Evolutionary conservation across 441 rosid species (phyloP).

Genomic region (Syzygium syzygioides): DNA sequence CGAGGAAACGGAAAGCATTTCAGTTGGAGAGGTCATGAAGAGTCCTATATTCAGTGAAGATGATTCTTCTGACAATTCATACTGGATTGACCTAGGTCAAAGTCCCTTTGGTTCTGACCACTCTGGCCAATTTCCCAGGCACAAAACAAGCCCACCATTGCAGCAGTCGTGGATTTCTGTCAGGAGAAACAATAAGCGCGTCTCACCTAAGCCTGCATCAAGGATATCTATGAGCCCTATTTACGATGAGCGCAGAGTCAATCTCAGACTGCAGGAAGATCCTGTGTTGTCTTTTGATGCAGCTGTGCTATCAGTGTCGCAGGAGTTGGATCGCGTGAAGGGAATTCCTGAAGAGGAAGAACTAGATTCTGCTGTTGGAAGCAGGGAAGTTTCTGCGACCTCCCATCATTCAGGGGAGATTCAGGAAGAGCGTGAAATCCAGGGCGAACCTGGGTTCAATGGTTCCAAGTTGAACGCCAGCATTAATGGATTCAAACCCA

Average conservation of each 20-base stretch:
- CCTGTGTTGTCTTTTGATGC: conserved; percentile 60
- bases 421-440: conserved; percentile 35
- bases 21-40: conserved; percentile 43
- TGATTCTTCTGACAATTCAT: conserved; percentile 38
- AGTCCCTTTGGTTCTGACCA: conserved; percentile 54
- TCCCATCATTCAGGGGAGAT: conserved; percentile 32
- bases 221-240: conserved; percentile 25
- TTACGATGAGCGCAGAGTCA: conserved; percentile 17
- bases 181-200: conserved; percentile 30
- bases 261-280: conserved; percentile 26
- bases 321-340: conserved; percentile 31
- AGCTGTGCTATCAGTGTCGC: conserved; percentile 50
- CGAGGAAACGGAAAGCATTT: conserved; percentile 46
- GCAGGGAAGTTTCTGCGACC: conserved; percentile 1
- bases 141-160: conserved; percentile 34
- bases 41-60: conserved; percentile 47
- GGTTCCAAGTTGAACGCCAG: conserved; percentile 12
- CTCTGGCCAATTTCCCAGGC: conserved; percentile 34
- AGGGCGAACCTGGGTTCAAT: conserved; percentile 1
- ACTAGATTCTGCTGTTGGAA: conserved; percentile 18
- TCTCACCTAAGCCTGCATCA: conserved; percentile 38
- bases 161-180: conserved; percentile 28
- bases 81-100: conserved; percentile 47
- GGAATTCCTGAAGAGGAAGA: conserved; percentile 36
- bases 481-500: conserved; percentile 11